Base-by-base conservation (phyloP, 768 basidiomycete genomes). In the Suillus bovinus region DNA sequence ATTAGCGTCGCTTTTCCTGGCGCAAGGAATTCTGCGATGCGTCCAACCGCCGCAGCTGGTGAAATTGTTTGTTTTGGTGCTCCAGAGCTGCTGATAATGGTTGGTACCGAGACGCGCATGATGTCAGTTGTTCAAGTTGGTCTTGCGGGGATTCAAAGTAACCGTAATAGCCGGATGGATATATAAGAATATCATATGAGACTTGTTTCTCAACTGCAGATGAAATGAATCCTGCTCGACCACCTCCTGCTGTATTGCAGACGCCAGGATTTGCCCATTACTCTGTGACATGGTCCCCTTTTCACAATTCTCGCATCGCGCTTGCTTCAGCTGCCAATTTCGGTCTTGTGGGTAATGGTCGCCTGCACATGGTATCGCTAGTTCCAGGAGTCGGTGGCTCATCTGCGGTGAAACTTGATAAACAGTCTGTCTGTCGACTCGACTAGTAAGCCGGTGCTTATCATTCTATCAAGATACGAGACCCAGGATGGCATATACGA, bases 321-420 rank as follows among this genome's bases (percentile, higher is more conserved):
- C 78, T 94, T 38, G 91, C 93, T 5, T 92, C 92, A 7, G 83
- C 93, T 0, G 92, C 94, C 31, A 96, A 98, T 76, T 98, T 94
- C 74, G 96, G 96, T 3, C 82, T 99, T 5, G 91, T 98, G 36
- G 96, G 96, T 29, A 98, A 97, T 75, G 96, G 96, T 1, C 82
- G 96, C n/a, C 71, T 98, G 47, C 90, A 89, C 72, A 72, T 90
- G 27, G 81, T 83, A 58, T 84, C 87, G 2, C 75, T 87, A 24
- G 75, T 73, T 29, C 78, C 82, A 31, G 81, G 79, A 17, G 83
- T 82, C 1, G 77, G 77, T 34, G 81, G 82, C 16, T 58, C 74
- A 27, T 76, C 80, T 29, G 72, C 65, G 29, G 61, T 90, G 62
- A 81, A 77, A 49, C 61, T 91, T 56, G 88, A 92, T 68, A 89